phyloP scores from a whole-genome alignment of 2,329 filamentous ascomycete genomes.

The Trichoderma sp. region DNA sequence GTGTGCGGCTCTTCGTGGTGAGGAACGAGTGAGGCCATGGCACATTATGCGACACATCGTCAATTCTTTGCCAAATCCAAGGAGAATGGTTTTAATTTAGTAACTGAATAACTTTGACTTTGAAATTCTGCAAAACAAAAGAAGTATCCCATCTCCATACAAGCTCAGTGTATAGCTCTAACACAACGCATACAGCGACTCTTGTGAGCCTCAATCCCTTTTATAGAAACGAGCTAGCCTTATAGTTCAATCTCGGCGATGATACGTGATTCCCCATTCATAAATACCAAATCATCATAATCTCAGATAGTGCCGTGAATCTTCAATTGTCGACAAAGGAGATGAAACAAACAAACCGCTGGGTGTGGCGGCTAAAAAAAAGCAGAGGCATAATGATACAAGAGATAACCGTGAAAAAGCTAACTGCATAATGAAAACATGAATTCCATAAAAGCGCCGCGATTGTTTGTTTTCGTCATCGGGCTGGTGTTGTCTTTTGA shows the following conservation, averaged over 20 bases:
- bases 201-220: not conserved
- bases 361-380: not conserved
- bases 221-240: not conserved
- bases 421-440: not conserved
- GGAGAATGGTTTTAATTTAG: not conserved
- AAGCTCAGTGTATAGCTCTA: not conserved
- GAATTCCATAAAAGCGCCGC: slow-evolving; percentile 14
- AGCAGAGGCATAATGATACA: slow-evolving; percentile 38
- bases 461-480: not conserved
- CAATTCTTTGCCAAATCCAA: no score
- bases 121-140: no score
- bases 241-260: not conserved
- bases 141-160: no score
- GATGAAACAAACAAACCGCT: not conserved
- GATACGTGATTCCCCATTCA: not conserved
- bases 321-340: not conserved
- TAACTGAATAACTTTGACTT: no score
- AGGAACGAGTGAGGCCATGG: not conserved
- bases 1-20: not conserved
- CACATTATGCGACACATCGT: not conserved
- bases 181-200: not conserved
- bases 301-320: not conserved
- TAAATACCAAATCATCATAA: slow-evolving; percentile 3
- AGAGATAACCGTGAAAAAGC: slow-evolving; percentile 19
- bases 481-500: not conserved